Conservation (phyloP, 2,329 filamentous ascomycete species). For the Coleophoma crateriformis region DNA sequence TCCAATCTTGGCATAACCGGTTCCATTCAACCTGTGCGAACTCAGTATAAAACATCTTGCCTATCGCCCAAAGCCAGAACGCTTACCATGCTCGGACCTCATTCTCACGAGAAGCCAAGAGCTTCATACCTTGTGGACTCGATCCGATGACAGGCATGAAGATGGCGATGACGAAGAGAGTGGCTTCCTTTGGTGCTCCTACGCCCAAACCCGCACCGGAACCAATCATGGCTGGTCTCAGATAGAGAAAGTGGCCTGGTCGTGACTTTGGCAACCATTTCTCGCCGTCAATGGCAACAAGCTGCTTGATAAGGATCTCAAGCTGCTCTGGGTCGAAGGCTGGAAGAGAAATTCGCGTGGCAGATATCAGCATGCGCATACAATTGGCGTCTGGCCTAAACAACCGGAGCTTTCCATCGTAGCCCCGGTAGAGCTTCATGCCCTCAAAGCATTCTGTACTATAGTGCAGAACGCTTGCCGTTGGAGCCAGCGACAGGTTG, state of each 20-base stretch:
- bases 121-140: slow-evolving; percentile 53
- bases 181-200: slow-evolving; percentile 72
- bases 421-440: slow-evolving; percentile 75
- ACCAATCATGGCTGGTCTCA: slow-evolving; percentile 76
- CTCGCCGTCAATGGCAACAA: slow-evolving; percentile 67
- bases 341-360: slow-evolving; percentile 66
- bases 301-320: slow-evolving; percentile 65
- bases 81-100: slow-evolving; percentile 89
- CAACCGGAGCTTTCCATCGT: slow-evolving; percentile 55
- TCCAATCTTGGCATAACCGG: slow-evolving; percentile 86
- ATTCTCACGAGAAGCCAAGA: slow-evolving; percentile 75
- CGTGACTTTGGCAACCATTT: slow-evolving; percentile 73
- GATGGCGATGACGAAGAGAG: slow-evolving; percentile 75
- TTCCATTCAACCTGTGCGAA: slow-evolving; percentile 42
- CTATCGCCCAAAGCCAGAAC: not conserved
- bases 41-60: too few species aligned
- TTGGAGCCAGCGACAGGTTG: slow-evolving; percentile 72
- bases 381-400: slow-evolving; percentile 59
- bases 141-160: slow-evolving; percentile 44
- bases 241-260: slow-evolving; percentile 71
- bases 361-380: slow-evolving; percentile 42
- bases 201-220: slow-evolving; percentile 78
- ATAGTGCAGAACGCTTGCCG: slow-evolving; percentile 76
- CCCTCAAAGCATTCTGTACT: slow-evolving; percentile 91
- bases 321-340: slow-evolving; percentile 66